A percentile compares a stretch with the other conserved stretches of the same genome.
Conservation (phyloP, 495 filamentous ascomycete species). For the Daldinia concentrica region DNA sequence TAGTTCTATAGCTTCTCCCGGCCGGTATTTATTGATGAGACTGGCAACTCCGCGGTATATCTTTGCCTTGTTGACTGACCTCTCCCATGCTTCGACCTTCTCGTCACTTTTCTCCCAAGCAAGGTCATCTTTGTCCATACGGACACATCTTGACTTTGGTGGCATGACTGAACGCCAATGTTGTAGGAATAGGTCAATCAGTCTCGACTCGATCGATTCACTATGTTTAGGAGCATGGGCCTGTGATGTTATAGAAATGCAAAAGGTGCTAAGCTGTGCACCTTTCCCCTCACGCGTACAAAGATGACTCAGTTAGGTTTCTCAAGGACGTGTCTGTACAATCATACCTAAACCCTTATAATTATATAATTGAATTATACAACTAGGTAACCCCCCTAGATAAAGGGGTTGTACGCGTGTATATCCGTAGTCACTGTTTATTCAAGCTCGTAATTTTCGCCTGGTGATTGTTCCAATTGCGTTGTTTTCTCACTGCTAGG, state of each 20-base stretch:
- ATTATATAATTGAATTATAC: neutral
- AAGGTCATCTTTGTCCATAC: slow-evolving; percentile 37
- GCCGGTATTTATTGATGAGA: slow-evolving; percentile 7
- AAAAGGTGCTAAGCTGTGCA: neutral
- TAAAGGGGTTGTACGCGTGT: too few relatives aligned
- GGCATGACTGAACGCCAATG: neutral
- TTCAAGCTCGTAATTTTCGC: too few relatives aligned
- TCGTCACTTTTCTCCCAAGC: slow-evolving; percentile 47
- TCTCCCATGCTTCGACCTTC: slow-evolving; percentile 33
- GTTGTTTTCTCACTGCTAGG: too few relatives aligned
- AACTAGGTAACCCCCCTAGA: too few relatives aligned
- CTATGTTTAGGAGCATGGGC: neutral
- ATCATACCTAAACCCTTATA: neutral
- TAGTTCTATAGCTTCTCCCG: neutral
- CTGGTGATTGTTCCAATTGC: too few relatives aligned
- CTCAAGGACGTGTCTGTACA: neutral
- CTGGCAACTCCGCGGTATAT: neutral
- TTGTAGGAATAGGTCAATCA: neutral
- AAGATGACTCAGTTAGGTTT: neutral
- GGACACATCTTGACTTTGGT: slow-evolving; percentile 15
- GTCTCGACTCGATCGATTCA: neutral
- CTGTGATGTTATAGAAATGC: neutral
- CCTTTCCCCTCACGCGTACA: neutral
- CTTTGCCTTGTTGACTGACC: slow-evolving; percentile 11
- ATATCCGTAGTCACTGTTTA: too few relatives aligned